Conservation (phyloP, 2,329 filamentous ascomycete species). For the Aureobasidium subglaciale region DNA sequence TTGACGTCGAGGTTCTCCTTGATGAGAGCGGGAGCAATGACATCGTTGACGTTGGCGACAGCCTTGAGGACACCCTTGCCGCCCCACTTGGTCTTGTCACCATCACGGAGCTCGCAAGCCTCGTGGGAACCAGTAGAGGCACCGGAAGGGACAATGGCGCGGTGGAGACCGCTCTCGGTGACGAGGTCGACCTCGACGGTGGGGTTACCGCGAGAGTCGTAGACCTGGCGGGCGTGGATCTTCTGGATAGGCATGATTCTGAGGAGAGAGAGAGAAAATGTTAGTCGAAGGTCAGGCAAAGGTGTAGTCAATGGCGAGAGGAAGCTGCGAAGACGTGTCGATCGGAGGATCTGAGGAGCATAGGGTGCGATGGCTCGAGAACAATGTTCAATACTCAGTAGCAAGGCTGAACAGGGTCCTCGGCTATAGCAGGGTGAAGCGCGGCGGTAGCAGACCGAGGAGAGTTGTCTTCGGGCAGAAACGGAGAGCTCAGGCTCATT, state of each 20-base stretch:
- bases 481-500: constrained; percentile 2
- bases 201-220: constrained; percentile 95
- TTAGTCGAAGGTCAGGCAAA: constrained; percentile 3
- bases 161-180: constrained; percentile 93
- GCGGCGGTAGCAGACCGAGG: background rate
- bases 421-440: constrained; percentile 13
- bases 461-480: constrained; percentile 7
- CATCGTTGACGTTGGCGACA: constrained; percentile 48
- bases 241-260: constrained; percentile 59
- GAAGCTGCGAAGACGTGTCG: background rate
- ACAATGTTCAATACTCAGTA: background rate
- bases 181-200: constrained; percentile 97
- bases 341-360: background rate
- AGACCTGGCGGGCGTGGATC: constrained; percentile 69
- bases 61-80: constrained; percentile 52
- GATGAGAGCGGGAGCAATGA: constrained; percentile 49
- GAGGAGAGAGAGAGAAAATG: background rate
- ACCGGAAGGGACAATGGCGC: constrained; percentile 93
- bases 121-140: constrained; percentile 70
- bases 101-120: constrained; percentile 42
- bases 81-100: constrained; percentile 46
- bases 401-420: background rate
- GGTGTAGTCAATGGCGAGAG: too few relatives aligned
- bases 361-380: background rate
- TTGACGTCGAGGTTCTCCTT: constrained; percentile 48